These are phyloP conservation scores for Lichtheimia ornata DNA, from an alignment of 371 early-diverging fungal species.

Conservation along the genomic window DNA sequence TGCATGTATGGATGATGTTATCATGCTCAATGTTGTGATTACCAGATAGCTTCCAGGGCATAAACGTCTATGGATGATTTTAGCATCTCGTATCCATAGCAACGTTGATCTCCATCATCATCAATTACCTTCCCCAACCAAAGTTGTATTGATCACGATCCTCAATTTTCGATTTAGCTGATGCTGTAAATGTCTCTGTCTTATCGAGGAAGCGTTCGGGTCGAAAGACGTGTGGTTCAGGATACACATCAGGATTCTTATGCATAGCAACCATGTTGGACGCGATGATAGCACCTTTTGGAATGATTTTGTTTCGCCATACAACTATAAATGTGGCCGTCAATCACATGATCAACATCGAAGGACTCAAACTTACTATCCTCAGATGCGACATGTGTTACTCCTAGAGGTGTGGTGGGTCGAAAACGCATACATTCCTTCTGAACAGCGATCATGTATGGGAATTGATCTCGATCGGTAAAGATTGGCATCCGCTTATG, in stretches of 20 bases:
- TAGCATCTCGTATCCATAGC: background rate
- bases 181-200: background rate
- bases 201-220: conserved; percentile 24
- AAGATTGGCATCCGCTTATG: conserved; percentile 21
- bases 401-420: conserved; percentile 24
- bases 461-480: conserved; percentile 16
- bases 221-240: conserved; percentile 12
- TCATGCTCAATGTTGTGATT: too few species aligned
- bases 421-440: conserved; percentile 32
- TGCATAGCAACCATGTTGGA: conserved; percentile 22
- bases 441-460: conserved; percentile 26
- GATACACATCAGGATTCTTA: conserved; percentile 10
- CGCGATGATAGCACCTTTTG: conserved; percentile 28
- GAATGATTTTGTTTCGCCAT: conserved; percentile 28
- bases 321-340: conserved; percentile 1
- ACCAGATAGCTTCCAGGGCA: conserved; percentile 18
- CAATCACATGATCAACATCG: background rate
- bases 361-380: conserved; percentile 25
- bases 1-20: background rate
- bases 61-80: background rate
- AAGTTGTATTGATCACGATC: conserved; percentile 13
- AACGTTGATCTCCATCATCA: background rate
- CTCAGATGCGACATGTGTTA: conserved; percentile 29
- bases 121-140: conserved; percentile 15
- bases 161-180: conserved; percentile 7